Conservation (phyloP, 2,329 filamentous ascomycete genomes). For the Exophiala lecanii-corni region DNA sequence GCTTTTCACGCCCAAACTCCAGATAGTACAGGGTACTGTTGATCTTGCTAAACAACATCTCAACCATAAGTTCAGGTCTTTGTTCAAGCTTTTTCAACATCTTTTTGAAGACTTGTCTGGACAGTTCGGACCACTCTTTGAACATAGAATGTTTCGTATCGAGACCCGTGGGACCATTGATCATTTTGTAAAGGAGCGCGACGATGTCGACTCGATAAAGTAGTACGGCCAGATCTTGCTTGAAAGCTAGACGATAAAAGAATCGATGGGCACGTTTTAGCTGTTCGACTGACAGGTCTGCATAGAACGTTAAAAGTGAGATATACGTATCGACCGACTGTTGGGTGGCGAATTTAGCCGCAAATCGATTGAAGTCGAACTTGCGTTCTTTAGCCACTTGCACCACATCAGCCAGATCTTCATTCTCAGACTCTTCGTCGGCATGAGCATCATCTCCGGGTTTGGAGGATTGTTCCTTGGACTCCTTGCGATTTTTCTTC, state of each 20-base stretch:
- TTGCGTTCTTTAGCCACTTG: constrained; percentile 74
- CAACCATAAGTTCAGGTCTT: constrained; percentile 77
- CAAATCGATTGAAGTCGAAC: constrained; percentile 86
- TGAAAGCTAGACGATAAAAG: constrained; percentile 91
- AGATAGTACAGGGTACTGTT: constrained; percentile 77
- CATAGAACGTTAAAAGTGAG: constrained; percentile 71
- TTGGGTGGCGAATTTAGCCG: constrained; percentile 75
- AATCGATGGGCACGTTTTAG: constrained; percentile 90
- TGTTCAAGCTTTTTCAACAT: constrained; percentile 81
- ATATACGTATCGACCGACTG: constrained; percentile 86
- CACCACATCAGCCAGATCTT: constrained; percentile 69
- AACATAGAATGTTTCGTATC: constrained; percentile 63
- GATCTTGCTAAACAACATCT: constrained; percentile 93
- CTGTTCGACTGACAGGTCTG: constrained; percentile 72
- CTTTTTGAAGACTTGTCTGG: constrained; percentile 75
- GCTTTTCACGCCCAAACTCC: constrained; percentile 84
- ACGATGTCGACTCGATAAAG: constrained; percentile 90
- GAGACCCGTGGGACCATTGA: constrained; percentile 78
- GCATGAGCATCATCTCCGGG: constrained; percentile 44
- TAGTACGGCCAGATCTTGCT: constrained; percentile 84
- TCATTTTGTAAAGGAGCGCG: constrained; percentile 80
- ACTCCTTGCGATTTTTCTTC: constrained; percentile 67
- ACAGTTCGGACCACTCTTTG: constrained; percentile 87
- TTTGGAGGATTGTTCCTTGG: constrained; percentile 39
- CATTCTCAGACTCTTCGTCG: constrained; percentile 61